Evolutionary conservation across 2,329 filamentous ascomycete genomes (phyloP).

Genomic region (Raffaelea deltoideospora): DNA sequence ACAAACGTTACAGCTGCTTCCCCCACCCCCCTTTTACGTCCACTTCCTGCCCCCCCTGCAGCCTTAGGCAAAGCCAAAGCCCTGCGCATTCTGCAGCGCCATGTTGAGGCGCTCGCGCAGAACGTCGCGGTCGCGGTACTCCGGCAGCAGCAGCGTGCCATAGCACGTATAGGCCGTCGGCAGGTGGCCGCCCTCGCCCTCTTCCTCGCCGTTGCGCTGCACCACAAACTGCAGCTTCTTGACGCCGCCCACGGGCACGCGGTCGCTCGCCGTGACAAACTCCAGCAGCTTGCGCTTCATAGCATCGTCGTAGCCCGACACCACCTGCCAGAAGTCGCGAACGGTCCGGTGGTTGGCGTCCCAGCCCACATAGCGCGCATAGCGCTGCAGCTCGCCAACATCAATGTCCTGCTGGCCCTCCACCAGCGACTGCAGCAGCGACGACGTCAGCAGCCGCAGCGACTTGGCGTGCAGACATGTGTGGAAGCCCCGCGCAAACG

Average conservation of each 20-base stretch:
- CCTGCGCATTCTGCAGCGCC: conserved; percentile 75
- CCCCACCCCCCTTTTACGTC: no score
- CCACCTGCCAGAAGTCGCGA: conserved; percentile 70
- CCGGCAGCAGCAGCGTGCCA: conserved; percentile 70
- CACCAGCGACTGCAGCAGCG: conserved; percentile 59
- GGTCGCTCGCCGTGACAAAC: conserved; percentile 87
- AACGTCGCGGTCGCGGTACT: conserved; percentile 58
- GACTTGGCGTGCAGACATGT: conserved; percentile 57
- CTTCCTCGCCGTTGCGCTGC: conserved; percentile 56
- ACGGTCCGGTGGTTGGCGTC: conserved; percentile 54
- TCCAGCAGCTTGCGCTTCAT: conserved; percentile 69
- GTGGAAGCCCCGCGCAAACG: conserved; percentile 70
- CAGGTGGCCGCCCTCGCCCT: conserved; percentile 38
- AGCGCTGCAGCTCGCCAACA: conserved; percentile 52
- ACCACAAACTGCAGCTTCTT: conserved; percentile 71
- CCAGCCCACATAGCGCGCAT: conserved; percentile 72
- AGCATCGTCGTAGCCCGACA: conserved; percentile 48
- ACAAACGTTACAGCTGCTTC: no score
- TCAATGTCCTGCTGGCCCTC: conserved; percentile 77
- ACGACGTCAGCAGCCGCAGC: conserved; percentile 54
- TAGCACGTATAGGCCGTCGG: conserved; percentile 92
- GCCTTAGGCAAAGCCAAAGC: conserved; percentile 65
- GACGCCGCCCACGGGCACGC: conserved; percentile 77
- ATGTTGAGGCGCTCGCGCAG: conserved; percentile 63
- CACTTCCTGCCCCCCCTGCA: not conserved